Base-by-base conservation (phyloP, 768 basidiomycete genomes). In the Xerocomellus chrysenteron region DNA sequence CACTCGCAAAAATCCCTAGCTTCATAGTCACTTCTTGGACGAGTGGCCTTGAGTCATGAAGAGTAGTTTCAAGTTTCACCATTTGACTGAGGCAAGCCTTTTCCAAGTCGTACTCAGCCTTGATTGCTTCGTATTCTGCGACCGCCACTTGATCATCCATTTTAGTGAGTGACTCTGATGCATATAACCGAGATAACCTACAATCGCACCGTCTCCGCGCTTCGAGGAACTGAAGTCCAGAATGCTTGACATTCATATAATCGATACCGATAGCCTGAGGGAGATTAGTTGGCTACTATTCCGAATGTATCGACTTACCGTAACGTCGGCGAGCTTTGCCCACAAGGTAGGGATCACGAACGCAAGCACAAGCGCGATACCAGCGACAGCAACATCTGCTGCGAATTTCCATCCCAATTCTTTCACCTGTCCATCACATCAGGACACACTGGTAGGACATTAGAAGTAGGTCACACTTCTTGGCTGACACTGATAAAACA, bases 1-100 rank as follows among this genome's bases (percentile, higher is more conserved):
- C 64, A 3, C 35, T 57, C 30, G 57, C 60, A 44, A 65, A 65
- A 4, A 66, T 50, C 3, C 64, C 60, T 3, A 65, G 55, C 21
- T 59, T 65, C 26, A 9, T 39, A 3, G 57, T 62, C 33, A 65
- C 60, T 7, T 65, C 64, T 21, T 63, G 60, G 39, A 65, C 53
- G 46, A 62, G 54, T 24, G 64, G 64, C 16, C 47, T 42, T 11
- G 64, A 28, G 4, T 56, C 50, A 7, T 48, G 50, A 10, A 65
- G 55, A 12, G 52, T 46, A 9, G 53, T n/a, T 32, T 65, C 57
- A 0, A 65, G 48, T 30, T 55, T 52, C 37, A 52, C 19, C 60
- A 65, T 65, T 26, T 65, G 64, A 28, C 26, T 9, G 3, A 65
- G 59, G 21, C 60, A 47, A 19, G 50, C 55, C 3, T 13, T 52